Percentiles rank a stretch among this genome's conserved stretches.
Conservation (phyloP, 164 flowering plant species). For the Piper betle region DNA sequence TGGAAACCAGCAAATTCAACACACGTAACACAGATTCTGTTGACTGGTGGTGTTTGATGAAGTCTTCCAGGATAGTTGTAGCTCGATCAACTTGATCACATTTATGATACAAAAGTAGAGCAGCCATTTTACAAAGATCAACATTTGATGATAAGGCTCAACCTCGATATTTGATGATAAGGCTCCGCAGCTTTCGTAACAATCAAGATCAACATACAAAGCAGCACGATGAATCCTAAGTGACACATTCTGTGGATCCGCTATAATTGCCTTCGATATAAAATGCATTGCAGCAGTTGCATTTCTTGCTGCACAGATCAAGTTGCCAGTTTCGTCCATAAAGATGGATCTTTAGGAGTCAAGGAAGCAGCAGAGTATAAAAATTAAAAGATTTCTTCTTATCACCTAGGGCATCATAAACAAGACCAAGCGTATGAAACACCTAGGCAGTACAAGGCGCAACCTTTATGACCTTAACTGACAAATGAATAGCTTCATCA, state of each 20-base stretch:
- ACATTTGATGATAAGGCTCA: slow-evolving; percentile 41
- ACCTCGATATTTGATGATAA: slow-evolving; percentile 44
- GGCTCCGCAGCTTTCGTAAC: slow-evolving; percentile 60
- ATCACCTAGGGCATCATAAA: slow-evolving; percentile 38
- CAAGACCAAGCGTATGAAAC: slow-evolving; percentile 58
- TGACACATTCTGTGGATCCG: slow-evolving; percentile 52
- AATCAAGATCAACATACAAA: slow-evolving; percentile 42
- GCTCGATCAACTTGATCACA: slow-evolving; percentile 53
- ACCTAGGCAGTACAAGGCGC: slow-evolving; percentile 61
- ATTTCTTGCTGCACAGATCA: slow-evolving; percentile 39
- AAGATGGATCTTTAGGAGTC: slow-evolving; percentile 47
- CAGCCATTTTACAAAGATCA: slow-evolving; percentile 42
- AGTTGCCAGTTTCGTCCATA: slow-evolving; percentile 51
- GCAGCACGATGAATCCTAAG: slow-evolving; percentile 47
- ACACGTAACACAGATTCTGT: slow-evolving; percentile 33
- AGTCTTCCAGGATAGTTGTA: slow-evolving; percentile 43
- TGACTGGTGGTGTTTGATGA: slow-evolving; percentile 26
- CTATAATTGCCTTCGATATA: slow-evolving; percentile 59
- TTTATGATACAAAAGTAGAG: slow-evolving; percentile 36
- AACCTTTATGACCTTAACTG: slow-evolving; percentile 40
- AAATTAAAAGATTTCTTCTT: slow-evolving; percentile 35
- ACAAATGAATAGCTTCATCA: slow-evolving; percentile 37
- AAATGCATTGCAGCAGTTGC: slow-evolving; percentile 47
- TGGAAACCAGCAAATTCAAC: slow-evolving; percentile 40
- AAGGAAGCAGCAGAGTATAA: slow-evolving; percentile 62